Percentiles rank a stretch among this genome's conserved stretches.
These are phyloP conservation scores for Quillaja saponaria DNA, from an alignment of 306 rosid species.

Conservation along the genomic window DNA sequence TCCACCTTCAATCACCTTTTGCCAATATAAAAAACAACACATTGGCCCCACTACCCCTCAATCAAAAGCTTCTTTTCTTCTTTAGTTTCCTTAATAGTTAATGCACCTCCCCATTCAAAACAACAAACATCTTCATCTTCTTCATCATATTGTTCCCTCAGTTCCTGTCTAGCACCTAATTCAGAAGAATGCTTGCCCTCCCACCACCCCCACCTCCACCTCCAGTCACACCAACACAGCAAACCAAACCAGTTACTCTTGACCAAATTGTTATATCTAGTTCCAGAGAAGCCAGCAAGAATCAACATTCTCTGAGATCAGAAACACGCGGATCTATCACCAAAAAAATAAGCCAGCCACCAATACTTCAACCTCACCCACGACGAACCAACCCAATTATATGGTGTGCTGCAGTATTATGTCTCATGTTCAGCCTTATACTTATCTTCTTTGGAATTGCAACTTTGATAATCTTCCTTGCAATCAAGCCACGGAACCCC, in stretches of 20 bases:
- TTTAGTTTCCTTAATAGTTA: constrained; percentile 35
- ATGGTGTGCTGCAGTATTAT: constrained; percentile 71
- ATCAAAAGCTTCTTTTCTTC: constrained; percentile 55
- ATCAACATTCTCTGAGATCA: constrained; percentile 25
- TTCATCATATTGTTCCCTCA: constrained; percentile 21
- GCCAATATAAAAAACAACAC: constrained; percentile 44
- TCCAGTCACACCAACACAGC: constrained; percentile 26
- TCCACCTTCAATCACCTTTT: constrained; percentile 39
- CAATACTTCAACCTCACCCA: constrained; percentile 41
- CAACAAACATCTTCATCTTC: constrained; percentile 18
- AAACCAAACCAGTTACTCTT: constrained; percentile 40
- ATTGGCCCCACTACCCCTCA: constrained; percentile 45
- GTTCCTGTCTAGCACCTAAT: constrained; percentile 19
- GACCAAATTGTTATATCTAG: constrained; percentile 39
- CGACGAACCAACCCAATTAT: constrained; percentile 68
- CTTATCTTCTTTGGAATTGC: constrained; percentile 82
- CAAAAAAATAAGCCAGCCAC: constrained; percentile 36
- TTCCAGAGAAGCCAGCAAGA: constrained; percentile 27
- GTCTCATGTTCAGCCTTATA: constrained; percentile 73
- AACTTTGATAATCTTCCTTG: constrained; percentile 62
- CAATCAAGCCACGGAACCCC: constrained; percentile 67
- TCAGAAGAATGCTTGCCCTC: constrained; percentile 41
- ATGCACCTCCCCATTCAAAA: constrained; percentile 31
- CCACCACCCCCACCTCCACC: constrained; percentile 31
- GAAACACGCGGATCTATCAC: constrained; percentile 21